Evolutionary conservation across 345 rosid species (phyloP), one percentile per base, ranked within the genome.

Genomic region (Viola odorata): DNA sequence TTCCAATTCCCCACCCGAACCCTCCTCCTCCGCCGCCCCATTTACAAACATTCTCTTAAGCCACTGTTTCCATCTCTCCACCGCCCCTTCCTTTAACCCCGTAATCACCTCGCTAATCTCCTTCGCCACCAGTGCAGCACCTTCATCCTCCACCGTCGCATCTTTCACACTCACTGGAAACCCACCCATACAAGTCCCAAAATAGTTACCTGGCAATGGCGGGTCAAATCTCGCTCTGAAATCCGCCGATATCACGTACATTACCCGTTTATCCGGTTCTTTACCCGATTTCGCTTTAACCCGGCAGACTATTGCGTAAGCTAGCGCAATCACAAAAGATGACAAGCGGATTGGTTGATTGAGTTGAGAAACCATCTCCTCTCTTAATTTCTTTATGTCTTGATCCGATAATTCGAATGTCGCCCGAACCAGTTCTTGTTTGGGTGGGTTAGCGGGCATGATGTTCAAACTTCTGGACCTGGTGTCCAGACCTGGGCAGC

Each of bases 141-240:
- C 3, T 6, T 36, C 70, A 5, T 61, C 17, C 49, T 54, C 75
- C 7, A 37, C 62, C 37, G 3, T 8, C 7, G 60, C 3, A 1
- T n/a, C 64, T 23, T 50, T 36, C 12, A 50, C 69, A n/a, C 1
- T 0, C 32, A 4, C 0, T 0, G 14, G 1, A 4, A 17, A 8
- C 23, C 3, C 0, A 9, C 8, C 42, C 15, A 50, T 55, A 8
- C 73, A 79, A 48, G 65, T 77, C 9, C 86, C 84, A 6, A 77
- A 77, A 38, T 76, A 82, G 0, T 48, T 68, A 7, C 1, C 11
- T 0, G 78, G 75, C 6, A 72, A 23, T 0, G 78, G 73, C 7
- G 69, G 41, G 6, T 66, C 60, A 48, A 77, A 60, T 17, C 75
- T 71, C 17, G 16, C 5, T 15, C 81, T 71, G 23, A 57, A 72